Base-by-base conservation (phyloP, 208 protist species). In the Acanthamoeba royreba region DNA sequence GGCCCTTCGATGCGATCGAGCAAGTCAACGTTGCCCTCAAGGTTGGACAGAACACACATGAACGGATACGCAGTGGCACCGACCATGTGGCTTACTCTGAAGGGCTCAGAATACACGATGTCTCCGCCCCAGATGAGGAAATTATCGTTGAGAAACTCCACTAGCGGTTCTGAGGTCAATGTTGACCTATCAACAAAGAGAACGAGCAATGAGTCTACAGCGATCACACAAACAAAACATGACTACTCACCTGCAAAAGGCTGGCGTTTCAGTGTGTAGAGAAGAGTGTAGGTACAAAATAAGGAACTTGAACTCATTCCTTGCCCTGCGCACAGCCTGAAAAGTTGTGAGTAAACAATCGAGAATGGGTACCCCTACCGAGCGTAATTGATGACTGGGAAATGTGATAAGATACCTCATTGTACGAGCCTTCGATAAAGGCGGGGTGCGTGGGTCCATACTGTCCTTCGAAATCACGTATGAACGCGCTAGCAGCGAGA, bases 401-500 rank as follows among this genome's bases (percentile, higher is more conserved):
- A 22, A 58, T 13, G 49, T n/a, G 22, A n/a, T n/a, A n/a, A n/a
- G n/a, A n/a, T 40, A 74, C 63, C 45, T 87, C 79, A 8, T 52
- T 87, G 79, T 87, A 87, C 46, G 79, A 87, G 79, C 31, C 40
- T 47, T 87, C 79, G 25, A 87, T 53, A n/a, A 87, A 87, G 43
- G n/a, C 46, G 13, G 79, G 79, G 28, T 87, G 79, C 8, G 8
- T 42, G 25, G 79, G 79, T 2, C 79, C 79, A n/a, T 87, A 87
- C 46, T 61, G 43, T 2, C 8, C 1, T 22, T 87, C 79, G 31
- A 87, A 87, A 47, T 87, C 31, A 19, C 79, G 43, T 4, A 52
- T 13, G 28, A 87, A 87, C 2, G 49, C 28, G 4, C 17, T 22
- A 1, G 79, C 79, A 1, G 79, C 79, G 31, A 87, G 79, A n/a